Evolutionary conservation across 768 basidiomycete species (phyloP).

Genomic region (Leccinum uliginosum): DNA sequence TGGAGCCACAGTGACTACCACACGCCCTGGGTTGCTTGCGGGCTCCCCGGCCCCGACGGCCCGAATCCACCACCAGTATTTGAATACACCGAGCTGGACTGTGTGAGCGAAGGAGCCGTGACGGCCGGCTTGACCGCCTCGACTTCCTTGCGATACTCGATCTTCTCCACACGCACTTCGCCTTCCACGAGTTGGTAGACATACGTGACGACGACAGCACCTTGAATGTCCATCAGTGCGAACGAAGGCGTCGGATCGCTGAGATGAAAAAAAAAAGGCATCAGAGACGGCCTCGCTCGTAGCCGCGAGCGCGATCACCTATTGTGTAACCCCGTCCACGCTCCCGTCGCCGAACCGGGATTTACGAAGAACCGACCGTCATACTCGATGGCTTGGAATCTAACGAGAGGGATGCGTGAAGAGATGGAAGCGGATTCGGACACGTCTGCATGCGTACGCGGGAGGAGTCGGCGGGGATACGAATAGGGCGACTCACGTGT

Average conservation of each 20-base stretch:
- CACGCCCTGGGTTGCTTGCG: slow-evolving; percentile 24
- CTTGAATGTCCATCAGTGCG: slow-evolving; percentile 97
- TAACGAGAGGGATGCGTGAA: slow-evolving; percentile 24
- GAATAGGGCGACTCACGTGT: slow-evolving; percentile 58
- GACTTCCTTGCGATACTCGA: slow-evolving; percentile 72
- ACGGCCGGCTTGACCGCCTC: slow-evolving; percentile 33
- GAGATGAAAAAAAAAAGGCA: not conserved
- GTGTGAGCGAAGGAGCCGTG: slow-evolving; percentile 17
- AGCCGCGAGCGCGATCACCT: not conserved
- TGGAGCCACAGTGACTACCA: slow-evolving; percentile 16
- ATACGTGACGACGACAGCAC: slow-evolving; percentile 93
- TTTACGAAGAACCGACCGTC: slow-evolving; percentile 93
- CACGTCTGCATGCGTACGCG: not conserved
- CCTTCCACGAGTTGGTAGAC: slow-evolving; percentile 94
- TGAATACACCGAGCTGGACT: slow-evolving; percentile 32
- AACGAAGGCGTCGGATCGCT: slow-evolving; percentile 92
- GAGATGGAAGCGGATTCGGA: not conserved
- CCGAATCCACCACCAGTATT: slow-evolving; percentile 21
- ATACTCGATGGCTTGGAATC: slow-evolving; percentile 92
- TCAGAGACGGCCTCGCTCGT: not conserved
- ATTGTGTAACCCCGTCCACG: slow-evolving; percentile 65
- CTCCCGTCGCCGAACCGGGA: slow-evolving; percentile 92
- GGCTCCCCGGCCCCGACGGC: slow-evolving; percentile 23
- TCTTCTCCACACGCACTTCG: slow-evolving; percentile 90
- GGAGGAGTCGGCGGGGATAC: not conserved